Base-by-base conservation (phyloP, 306 rosid species). In the Quillaja saponaria region DNA sequence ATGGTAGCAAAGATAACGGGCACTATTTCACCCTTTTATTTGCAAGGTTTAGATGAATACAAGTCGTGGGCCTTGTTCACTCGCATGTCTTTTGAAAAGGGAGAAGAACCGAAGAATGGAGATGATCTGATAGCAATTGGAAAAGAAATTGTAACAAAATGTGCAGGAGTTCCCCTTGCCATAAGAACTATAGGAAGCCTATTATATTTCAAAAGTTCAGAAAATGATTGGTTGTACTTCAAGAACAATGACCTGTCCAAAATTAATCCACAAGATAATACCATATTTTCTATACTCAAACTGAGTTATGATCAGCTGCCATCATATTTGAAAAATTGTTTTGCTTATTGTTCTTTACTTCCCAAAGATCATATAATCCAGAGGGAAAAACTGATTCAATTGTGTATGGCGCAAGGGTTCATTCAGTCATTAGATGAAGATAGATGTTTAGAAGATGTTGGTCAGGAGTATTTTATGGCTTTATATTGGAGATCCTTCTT, bases 331-430 rank as follows among this genome's bases (percentile, higher is more conserved):
- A 80, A 72, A 58, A 39, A 14, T 0, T 80, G 85, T 12, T 72
- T 45, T 68, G 71, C 77, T 3, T 76, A 76, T 68, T 80, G 79
- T 60, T 63, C 71, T 5, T 53, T 80, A 58, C 72, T 76, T 38
- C 81, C 82, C 0, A 76, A 73, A 34, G 75, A 73, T 62, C 57
- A 49, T 8, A 13, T 6, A 61, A 59, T 76, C 37, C 17, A 55
- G 1, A 61, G 39, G 31, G 28, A 61, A 5, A 58, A 41, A 1
- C 41, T 80, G 47, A 61, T 80, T 54, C 75, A 49, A 7, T 47
- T 72, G 25, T 82, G 84, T 82, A 38, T 56, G 0, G 73, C 84
- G 4, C 75, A 82, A 70, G 80, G 84, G 8, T 81, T 76, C 51
- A 56, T 77, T 47, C 74, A 66, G 20, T 13, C 35, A 28, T 45